Evolutionary conservation across 2,329 filamentous ascomycete species (phyloP).

Genomic region (Penicillium sp.): DNA sequence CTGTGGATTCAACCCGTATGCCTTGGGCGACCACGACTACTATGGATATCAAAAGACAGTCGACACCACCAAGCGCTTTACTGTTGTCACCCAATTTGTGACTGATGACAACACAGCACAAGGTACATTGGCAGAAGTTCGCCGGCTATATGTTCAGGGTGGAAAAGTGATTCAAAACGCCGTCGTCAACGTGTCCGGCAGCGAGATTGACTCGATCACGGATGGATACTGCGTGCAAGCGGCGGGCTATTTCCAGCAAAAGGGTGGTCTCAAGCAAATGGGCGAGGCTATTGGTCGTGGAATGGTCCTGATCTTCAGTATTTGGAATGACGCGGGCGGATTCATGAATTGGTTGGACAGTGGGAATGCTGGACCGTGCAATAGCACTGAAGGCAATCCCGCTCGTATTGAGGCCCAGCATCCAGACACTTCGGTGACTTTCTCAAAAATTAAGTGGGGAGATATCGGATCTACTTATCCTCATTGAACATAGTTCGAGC

Average conservation of each 20-base stretch:
- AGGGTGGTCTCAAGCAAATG: conserved; percentile 59
- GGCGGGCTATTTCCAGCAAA: conserved; percentile 50
- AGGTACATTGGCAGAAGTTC: conserved; percentile 58
- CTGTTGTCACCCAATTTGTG: conserved; percentile 66
- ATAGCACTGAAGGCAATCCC: conserved; percentile 55
- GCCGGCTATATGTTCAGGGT: conserved; percentile 63
- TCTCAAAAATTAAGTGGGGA: conserved; percentile 62
- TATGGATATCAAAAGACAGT: conserved; percentile 60
- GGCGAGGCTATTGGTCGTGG: conserved; percentile 55
- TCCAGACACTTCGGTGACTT: conserved; percentile 54
- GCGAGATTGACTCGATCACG: conserved; percentile 53
- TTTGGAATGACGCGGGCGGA: conserved; percentile 57
- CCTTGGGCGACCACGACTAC: conserved; percentile 61
- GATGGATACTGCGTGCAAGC: conserved; percentile 56
- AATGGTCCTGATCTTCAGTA: conserved; percentile 62
- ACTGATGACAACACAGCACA: conserved; percentile 48
- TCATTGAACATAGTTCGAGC: not conserved
- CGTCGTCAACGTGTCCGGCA: conserved; percentile 29
- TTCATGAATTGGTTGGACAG: conserved; percentile 62
- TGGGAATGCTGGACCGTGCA: conserved; percentile 56
- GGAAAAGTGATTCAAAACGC: conserved; percentile 58
- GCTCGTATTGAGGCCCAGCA: conserved; percentile 49
- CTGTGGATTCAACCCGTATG: conserved; percentile 68
- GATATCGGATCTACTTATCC: conserved; percentile 58
- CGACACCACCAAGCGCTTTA: conserved; percentile 60